Evolutionary conservation across 140 eudicot genomes (phyloP).

Genomic region (Stevia rebaudiana): DNA sequence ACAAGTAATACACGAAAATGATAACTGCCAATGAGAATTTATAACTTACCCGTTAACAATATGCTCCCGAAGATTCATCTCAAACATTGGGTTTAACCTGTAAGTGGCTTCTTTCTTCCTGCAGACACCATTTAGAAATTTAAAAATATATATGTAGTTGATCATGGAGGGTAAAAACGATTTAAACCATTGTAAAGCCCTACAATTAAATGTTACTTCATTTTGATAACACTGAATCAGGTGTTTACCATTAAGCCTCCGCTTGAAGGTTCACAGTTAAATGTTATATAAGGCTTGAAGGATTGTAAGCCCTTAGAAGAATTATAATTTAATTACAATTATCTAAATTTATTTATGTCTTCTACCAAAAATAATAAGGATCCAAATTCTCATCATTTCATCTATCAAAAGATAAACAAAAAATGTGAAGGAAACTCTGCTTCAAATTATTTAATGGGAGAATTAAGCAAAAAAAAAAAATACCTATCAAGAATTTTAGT

Average conservation of each 20-base stretch:
- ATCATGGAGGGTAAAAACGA: not conserved
- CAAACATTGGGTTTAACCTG: slow-evolving; percentile 57
- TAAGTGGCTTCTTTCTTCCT: slow-evolving; percentile 84
- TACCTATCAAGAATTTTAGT: slow-evolving; percentile 78
- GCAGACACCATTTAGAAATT: slow-evolving; percentile 16
- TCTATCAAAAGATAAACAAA: not conserved
- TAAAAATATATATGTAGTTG: not conserved
- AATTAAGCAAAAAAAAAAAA: slow-evolving; percentile 7
- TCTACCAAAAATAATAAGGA: not conserved
- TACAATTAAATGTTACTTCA: too few species aligned
- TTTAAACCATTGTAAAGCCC: not conserved
- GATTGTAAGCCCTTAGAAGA: not conserved
- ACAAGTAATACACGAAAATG: not conserved
- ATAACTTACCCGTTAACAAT: slow-evolving; percentile 64
- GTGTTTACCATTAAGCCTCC: too few species aligned
- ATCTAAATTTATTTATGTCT: not conserved
- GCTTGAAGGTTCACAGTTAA: too few species aligned
- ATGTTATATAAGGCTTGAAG: not conserved
- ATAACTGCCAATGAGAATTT: not conserved
- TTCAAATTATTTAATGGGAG: not conserved
- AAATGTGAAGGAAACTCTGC: not conserved
- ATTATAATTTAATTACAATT: too few species aligned
- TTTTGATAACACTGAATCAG: too few species aligned
- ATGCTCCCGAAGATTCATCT: slow-evolving; percentile 73
- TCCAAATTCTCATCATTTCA: too few species aligned